Conservation (phyloP, 495 filamentous ascomycete genomes). For the Penicillium cinerascens region DNA sequence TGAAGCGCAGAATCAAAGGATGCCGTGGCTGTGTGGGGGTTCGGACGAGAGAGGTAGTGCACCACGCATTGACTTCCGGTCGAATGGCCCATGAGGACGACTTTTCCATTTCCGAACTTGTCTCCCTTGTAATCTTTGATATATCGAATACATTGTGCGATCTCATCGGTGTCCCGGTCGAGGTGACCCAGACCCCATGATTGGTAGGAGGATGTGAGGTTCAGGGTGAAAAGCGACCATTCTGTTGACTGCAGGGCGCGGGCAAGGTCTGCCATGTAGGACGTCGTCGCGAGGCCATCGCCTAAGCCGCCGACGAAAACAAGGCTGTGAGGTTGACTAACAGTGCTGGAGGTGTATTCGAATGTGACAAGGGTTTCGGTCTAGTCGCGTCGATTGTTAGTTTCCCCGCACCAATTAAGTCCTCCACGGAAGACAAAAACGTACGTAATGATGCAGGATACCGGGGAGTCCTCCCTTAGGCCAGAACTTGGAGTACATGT, state of each 20-base stretch:
- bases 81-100: conserved; percentile 82
- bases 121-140: conserved; percentile 48
- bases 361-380: conserved; percentile 47
- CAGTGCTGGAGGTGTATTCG: conserved; percentile 34
- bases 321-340: conserved; percentile 58
- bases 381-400: conserved; percentile 13
- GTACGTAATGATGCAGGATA: conserved; percentile 54
- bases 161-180: conserved; percentile 67
- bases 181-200: conserved; percentile 72
- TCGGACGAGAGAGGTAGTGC: conserved; percentile 55
- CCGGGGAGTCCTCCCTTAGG: conserved; percentile 48
- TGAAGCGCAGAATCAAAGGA: conserved; percentile 32
- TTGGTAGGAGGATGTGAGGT: conserved; percentile 61
- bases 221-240: conserved; percentile 60
- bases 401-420: not conserved
- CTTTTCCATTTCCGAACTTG: conserved; percentile 46
- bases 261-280: conserved; percentile 55
- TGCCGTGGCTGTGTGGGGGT: conserved; percentile 27
- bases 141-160: conserved; percentile 67
- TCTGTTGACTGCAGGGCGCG: conserved; percentile 50
- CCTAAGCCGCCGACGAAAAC: conserved; percentile 80
- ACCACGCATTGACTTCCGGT: conserved; percentile 83
- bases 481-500: conserved; percentile 51
- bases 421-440: conserved; percentile 10
- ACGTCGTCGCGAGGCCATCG: conserved; percentile 70